A percentile compares a stretch with the other conserved stretches of the same genome.
Conservation (phyloP, 1,139 yeast species). For the Kurtzmaniella quercitrusa region DNA sequence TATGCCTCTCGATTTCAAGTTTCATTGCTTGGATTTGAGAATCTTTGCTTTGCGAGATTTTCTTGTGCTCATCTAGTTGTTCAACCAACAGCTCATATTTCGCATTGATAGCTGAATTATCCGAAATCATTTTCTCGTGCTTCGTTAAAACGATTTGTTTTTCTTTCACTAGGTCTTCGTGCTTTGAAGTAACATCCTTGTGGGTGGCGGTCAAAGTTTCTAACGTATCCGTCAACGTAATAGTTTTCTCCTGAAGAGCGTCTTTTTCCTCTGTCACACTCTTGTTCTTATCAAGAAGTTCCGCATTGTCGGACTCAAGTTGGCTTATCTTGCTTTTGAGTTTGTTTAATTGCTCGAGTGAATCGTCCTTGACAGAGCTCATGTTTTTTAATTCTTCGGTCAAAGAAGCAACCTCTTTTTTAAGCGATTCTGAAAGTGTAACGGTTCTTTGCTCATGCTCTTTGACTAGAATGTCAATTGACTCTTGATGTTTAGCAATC, state of each 20-base stretch:
- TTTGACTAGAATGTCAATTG: slow-evolving; percentile 14
- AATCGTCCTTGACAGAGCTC: slow-evolving; percentile 23
- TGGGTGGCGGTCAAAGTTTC: neutral
- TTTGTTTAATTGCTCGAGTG: slow-evolving; percentile 29
- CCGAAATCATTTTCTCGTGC: neutral
- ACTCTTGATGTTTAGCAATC: slow-evolving; percentile 7
- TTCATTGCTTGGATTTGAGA: slow-evolving; percentile 2
- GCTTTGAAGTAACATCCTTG: neutral
- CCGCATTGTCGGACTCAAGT: slow-evolving; percentile 35
- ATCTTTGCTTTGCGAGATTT: slow-evolving; percentile 12
- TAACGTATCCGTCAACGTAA: neutral
- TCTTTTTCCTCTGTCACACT: neutral
- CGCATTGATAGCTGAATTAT: neutral
- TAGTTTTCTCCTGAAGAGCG: neutral
- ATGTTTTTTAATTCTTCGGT: slow-evolving; percentile 13
- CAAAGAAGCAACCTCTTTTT: slow-evolving; percentile 11
- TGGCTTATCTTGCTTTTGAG: slow-evolving; percentile 34
- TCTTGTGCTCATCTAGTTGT: neutral
- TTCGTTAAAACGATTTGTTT: neutral
- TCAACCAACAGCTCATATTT: neutral
- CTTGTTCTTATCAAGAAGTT: slow-evolving; percentile 6
- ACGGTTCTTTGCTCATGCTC: slow-evolving; percentile 15
- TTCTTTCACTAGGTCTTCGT: neutral
- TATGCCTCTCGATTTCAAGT: slow-evolving; percentile 2
- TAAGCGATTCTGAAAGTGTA: slow-evolving; percentile 15